Conservation (phyloP, 306 rosid genomes). For the Malus sylvestris region DNA sequence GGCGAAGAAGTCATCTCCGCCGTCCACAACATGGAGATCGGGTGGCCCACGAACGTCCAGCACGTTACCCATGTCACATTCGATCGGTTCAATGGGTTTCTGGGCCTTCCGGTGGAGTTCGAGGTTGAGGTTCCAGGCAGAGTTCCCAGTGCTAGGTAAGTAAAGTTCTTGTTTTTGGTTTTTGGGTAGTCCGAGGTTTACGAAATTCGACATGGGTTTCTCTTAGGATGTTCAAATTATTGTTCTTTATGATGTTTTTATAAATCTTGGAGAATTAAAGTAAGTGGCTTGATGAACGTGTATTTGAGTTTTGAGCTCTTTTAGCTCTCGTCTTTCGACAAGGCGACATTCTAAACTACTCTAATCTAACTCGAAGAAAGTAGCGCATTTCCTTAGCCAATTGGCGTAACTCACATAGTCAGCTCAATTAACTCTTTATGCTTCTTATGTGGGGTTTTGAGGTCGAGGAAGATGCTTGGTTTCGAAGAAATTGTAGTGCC, state of each 20-base stretch:
- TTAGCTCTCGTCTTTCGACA: neutral
- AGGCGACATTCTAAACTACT: neutral
- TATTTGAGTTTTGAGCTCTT: constrained; percentile 3
- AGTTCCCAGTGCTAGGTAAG: constrained; percentile 94
- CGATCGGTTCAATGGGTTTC: constrained; percentile 87
- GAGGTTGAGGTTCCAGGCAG: constrained; percentile 77
- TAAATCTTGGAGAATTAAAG: constrained; percentile 9
- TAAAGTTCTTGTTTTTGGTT: neutral
- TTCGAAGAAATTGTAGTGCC: neutral
- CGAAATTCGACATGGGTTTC: constrained; percentile 18
- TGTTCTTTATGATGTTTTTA: neutral
- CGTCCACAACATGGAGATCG: constrained; percentile 71
- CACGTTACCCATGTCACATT: constrained; percentile 89
- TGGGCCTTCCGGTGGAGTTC: constrained; percentile 82
- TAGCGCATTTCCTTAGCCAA: neutral
- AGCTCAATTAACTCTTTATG: neutral
- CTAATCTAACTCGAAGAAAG: neutral
- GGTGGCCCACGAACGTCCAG: constrained; percentile 85
- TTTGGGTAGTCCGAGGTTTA: neutral
- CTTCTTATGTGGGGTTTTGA: neutral
- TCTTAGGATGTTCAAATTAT: neutral
- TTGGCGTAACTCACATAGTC: no score
- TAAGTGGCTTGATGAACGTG: neutral
- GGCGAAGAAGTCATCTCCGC: constrained; percentile 62
- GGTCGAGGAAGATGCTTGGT: neutral